These are phyloP conservation scores for Xylariaceae sp. DNA, from an alignment of 2,329 filamentous ascomycete genomes.

Conservation along the genomic window DNA sequence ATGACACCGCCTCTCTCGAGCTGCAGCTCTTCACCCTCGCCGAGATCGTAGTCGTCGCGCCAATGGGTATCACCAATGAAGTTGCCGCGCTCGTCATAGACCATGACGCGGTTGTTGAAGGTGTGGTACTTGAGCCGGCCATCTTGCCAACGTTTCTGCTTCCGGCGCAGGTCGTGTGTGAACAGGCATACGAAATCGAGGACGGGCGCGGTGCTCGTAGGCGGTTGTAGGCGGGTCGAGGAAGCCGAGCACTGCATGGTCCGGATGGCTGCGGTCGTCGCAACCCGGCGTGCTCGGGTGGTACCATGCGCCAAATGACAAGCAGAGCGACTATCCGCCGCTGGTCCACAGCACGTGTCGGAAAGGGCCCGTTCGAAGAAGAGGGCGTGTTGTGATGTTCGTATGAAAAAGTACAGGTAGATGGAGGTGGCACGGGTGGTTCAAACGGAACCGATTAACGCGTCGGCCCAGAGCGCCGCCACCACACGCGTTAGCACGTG, in stretches of 20 bases:
- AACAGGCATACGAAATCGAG: constrained; percentile 80
- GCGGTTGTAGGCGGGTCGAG: constrained; percentile 9
- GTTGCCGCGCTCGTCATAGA: constrained; percentile 74
- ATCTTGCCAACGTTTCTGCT: constrained; percentile 92
- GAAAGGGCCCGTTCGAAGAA: too few species aligned
- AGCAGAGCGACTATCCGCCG: too few species aligned
- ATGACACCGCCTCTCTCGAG: constrained; percentile 69
- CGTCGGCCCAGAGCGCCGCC: too few species aligned
- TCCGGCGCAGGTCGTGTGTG: constrained; percentile 75
- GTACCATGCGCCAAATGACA: too few species aligned
- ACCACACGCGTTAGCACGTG: too few species aligned
- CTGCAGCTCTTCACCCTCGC: constrained; percentile 74
- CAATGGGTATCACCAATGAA: constrained; percentile 82
- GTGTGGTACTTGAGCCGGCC: constrained; percentile 79
- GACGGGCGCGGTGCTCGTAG: constrained; percentile 50
- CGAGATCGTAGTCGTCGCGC: constrained; percentile 59
- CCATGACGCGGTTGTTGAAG: constrained; percentile 87
- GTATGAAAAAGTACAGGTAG: too few species aligned
- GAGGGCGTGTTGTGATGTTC: too few species aligned
- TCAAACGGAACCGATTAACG: too few species aligned
- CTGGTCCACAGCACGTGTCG: too few species aligned
- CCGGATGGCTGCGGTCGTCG: constrained; percentile 17
- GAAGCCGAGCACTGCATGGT: constrained; percentile 15
- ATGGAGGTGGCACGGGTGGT: too few species aligned
- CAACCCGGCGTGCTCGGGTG: too few species aligned